Base-by-base conservation (phyloP, 176 grass and related monocot species). In the Carex myosuroides region DNA sequence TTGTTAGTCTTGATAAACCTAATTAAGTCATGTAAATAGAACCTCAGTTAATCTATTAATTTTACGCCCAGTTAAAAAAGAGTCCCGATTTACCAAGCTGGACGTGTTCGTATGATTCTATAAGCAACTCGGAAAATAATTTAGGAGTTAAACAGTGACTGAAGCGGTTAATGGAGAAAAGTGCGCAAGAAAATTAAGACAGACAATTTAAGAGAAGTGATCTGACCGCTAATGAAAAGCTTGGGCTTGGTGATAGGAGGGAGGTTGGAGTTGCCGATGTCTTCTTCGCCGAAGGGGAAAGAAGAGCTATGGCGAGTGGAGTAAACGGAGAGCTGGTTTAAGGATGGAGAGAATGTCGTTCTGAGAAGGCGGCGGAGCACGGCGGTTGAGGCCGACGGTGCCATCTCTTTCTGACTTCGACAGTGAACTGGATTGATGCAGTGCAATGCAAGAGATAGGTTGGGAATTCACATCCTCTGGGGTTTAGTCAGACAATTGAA, bases 1-100 rank as follows among this genome's bases (percentile, higher is more conserved):
- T 98, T 5, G 95, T 98, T 82, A 98, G 41, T 84, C 87, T 98
- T 72, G 95, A 98, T 79, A 98, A 86, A 17, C 94, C 94, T 97
- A 35, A 35, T 35, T 35, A 84, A 16, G 80, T 53, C 3, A 56
- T 17, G 46, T 4, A 77, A 55, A 30, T 76, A 48, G 3, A 42
- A 14, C 67, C 13, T 74, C 41, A 74, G 10, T 16, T 22, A 60
- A 70, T 65, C 6, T 16, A 73, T 64, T 30, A 63, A 75, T 70
- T 20, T n/a, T n/a, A 16, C 14, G 52, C 42, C 44, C 24, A 29
- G 42, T 52, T 52, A 74, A 37, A 75, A 79, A 30, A 70, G 10
- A 35, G 0, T 32, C 8, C 5, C 29, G 7, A 56, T 68, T 53
- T 22, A 48, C 17, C 13, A 8, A 26, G 50, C 57, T 24, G 21